These are phyloP conservation scores for Proliferodiscus dingleyae DNA, from an alignment of 2,329 filamentous ascomycete genomes.

Conservation along the genomic window DNA sequence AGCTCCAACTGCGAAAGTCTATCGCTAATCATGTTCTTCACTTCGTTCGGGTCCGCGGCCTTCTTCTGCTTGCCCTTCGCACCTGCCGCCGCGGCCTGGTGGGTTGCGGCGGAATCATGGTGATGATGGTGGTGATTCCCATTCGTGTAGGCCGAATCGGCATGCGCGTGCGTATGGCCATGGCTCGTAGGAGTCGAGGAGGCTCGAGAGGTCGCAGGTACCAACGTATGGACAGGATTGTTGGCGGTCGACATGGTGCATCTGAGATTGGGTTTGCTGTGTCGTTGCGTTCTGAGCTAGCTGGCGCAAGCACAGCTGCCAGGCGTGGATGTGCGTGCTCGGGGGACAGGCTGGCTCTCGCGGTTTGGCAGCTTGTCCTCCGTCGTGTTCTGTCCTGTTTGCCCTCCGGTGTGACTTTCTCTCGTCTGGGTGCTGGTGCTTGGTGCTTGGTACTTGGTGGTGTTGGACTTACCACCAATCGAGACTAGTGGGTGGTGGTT, in stretches of 20 bases:
- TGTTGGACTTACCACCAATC: slow-evolving; percentile 4
- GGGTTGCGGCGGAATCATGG: slow-evolving; percentile 38
- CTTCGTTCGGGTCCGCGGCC: slow-evolving; percentile 77
- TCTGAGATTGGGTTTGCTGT: not conserved
- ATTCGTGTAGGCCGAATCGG: slow-evolving; percentile 28
- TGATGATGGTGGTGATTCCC: slow-evolving; percentile 37
- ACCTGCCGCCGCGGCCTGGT: slow-evolving; percentile 43
- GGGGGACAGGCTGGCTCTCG: slow-evolving; percentile 9
- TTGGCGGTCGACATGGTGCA: slow-evolving; percentile 31
- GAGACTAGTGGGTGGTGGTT: slow-evolving; percentile 14
- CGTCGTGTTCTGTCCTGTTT: not conserved
- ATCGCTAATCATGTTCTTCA: slow-evolving; percentile 83
- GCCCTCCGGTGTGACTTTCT: slow-evolving; percentile 11
- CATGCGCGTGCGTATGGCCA: slow-evolving; percentile 20
- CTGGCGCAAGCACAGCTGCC: slow-evolving; percentile 21
- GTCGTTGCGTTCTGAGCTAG: slow-evolving; percentile 10
- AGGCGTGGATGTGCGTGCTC: slow-evolving; percentile 6
- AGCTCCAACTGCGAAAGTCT: slow-evolving; percentile 94
- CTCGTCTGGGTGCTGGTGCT: too few species aligned
- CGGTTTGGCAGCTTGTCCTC: slow-evolving; percentile 4
- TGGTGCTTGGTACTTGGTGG: too few species aligned
- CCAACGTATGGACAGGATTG: slow-evolving; percentile 35
- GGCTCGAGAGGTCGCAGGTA: slow-evolving; percentile 28
- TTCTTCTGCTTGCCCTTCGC: slow-evolving; percentile 82
- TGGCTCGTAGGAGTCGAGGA: slow-evolving; percentile 26